A percentile compares a stretch with the other conserved stretches of the same genome.
phyloP scores from a whole-genome alignment of 371 early-diverging fungal genomes.

The Rhizopus microsporus region DNA sequence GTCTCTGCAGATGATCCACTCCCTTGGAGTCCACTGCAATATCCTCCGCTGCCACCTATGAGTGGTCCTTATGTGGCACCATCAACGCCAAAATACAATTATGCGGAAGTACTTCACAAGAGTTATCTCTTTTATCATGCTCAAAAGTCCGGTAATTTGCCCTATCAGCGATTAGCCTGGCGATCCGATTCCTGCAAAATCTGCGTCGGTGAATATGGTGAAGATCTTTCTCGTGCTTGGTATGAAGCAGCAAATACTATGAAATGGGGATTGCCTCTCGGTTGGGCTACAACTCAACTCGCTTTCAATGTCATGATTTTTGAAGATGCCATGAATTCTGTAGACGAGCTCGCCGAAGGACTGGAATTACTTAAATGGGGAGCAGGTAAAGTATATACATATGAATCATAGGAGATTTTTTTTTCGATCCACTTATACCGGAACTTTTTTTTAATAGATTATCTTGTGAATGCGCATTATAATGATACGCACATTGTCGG shows the following conservation, averaged over 20 bases:
- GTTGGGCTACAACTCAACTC: constrained; percentile 53
- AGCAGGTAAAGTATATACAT: constrained; percentile 34
- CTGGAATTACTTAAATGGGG: constrained; percentile 54
- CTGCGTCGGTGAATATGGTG: constrained; percentile 55
- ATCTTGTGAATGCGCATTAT: constrained; percentile 51
- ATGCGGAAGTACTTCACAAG: constrained; percentile 59
- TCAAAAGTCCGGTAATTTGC: constrained; percentile 55
- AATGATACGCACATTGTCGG: constrained; percentile 58
- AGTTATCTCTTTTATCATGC: constrained; percentile 57
- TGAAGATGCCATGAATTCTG: constrained; percentile 53
- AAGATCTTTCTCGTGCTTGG: constrained; percentile 60
- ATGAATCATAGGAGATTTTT: neutral
- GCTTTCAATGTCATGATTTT: constrained; percentile 57
- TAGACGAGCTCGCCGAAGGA: constrained; percentile 56
- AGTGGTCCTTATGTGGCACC: constrained; percentile 47
- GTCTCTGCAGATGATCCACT: neutral
- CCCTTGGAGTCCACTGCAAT: constrained; percentile 32
- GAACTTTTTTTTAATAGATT: constrained; percentile 34
- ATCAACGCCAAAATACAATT: constrained; percentile 48
- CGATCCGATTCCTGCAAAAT: constrained; percentile 58
- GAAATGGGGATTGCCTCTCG: constrained; percentile 64
- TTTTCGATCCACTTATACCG: neutral
- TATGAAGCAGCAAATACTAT: constrained; percentile 68
- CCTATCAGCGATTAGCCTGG: constrained; percentile 63
- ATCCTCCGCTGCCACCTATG: constrained; percentile 34